Evolutionary conservation across 1,284 basidiomycete genomes (phyloP), one percentile per base, ranked within the genome.

Genomic region (Dichomitus squalens): DNA sequence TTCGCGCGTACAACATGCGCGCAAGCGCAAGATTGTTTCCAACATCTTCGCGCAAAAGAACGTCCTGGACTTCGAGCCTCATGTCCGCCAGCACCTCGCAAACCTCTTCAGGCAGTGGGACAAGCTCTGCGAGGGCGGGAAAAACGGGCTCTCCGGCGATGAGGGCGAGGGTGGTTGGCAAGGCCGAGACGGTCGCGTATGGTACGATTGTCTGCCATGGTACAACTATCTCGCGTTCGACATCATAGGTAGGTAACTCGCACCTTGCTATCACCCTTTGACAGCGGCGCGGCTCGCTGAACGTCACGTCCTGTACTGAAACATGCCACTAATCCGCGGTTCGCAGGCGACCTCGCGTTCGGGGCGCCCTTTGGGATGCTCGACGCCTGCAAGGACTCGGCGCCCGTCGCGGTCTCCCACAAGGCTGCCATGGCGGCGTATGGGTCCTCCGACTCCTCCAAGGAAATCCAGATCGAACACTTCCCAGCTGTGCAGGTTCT

Each of bases 321-420:
- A 46, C 12, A 14, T 18, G n/a, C 31, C 21, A 16, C 2, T 29
- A 5, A 31, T 31, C 6, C 29, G 29, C 29, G 29, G 9, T 3
- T 21, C n/a, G 3, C 64, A 80, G 88, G 90, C 55, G 89, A 92
- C 69, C 80, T 93, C 25, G 91, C 92, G 0, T 95, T 95, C 64
- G 93, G 93, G 9, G 82, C 84, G 11, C 88, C 95, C 0, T 96
- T 97, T 65, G 94, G 93, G 29, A 97, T 97, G 95, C 79, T 97
- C 57, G 71, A 84, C 53, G 83, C 87, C 5, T 88, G 82, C 36
- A 83, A 84, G 57, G 93, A 95, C 70, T 81, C 85, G 11, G 93
- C 90, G 1, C 80, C 85, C 7, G 87, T 85, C 38, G 82, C 81
- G 4, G 71, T 77, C 18, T 76, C 75, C 3, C 74, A 76, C 20